Conservation (phyloP, 345 rosid species). For the Hypericum androsaemum region DNA sequence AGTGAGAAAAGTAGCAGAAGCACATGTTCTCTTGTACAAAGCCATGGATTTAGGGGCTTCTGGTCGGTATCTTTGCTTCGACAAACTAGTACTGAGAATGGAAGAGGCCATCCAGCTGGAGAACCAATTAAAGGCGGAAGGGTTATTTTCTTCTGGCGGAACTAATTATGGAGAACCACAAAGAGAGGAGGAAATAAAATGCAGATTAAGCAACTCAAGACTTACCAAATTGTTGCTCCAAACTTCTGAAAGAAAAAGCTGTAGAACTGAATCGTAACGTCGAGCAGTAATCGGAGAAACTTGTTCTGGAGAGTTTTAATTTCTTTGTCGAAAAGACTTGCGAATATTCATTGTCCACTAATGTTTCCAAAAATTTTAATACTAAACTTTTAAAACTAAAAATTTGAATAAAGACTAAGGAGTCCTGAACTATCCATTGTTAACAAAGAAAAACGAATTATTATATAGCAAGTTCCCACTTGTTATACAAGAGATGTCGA, state of each 20-base stretch:
- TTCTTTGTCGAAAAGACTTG: too few species aligned
- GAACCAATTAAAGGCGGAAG: slow-evolving; percentile 13
- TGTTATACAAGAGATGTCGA: too few species aligned
- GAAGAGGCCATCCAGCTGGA: slow-evolving; percentile 25
- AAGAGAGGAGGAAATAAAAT: slow-evolving; percentile 10
- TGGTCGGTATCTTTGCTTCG: slow-evolving; percentile 29
- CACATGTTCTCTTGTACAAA: slow-evolving; percentile 26
- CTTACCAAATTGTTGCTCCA: slow-evolving; percentile 16
- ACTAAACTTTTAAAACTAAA: too few species aligned
- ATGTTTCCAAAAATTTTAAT: too few species aligned
- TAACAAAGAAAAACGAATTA: too few species aligned
- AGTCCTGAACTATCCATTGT: too few species aligned
- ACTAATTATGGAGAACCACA: background rate
- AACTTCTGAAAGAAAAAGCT: slow-evolving; percentile 8
- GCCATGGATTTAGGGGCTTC: slow-evolving; percentile 28
- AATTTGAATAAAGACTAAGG: too few species aligned
- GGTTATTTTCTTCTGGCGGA: slow-evolving; percentile 10
- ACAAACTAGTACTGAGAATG: slow-evolving; percentile 14
- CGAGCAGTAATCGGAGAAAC: too few species aligned
- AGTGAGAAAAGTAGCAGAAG: slow-evolving; percentile 27
- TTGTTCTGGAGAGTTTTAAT: too few species aligned
- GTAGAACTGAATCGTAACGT: too few species aligned
- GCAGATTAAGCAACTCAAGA: slow-evolving; percentile 21
- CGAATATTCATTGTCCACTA: too few species aligned
- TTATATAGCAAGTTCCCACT: too few species aligned